Conservation (phyloP, 768 basidiomycete species). For the Polyporus arcularius region DNA sequence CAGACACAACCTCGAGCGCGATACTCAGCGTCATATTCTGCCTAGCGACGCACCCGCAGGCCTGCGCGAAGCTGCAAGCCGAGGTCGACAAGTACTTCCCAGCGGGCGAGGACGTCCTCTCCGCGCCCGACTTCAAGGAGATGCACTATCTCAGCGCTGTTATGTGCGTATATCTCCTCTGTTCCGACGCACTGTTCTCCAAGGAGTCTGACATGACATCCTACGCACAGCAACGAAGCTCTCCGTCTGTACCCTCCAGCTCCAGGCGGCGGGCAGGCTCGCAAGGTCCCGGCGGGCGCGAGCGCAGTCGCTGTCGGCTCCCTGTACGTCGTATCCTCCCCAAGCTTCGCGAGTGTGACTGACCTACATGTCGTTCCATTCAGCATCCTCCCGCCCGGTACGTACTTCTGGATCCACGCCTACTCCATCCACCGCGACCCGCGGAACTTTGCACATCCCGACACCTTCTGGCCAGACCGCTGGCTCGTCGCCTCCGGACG, state of each 20-base stretch:
- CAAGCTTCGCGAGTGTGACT: too few species aligned
- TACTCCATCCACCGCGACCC: conserved; percentile 48
- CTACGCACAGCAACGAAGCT: neutral
- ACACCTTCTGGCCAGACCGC: conserved; percentile 45
- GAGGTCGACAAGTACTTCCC: conserved; percentile 31
- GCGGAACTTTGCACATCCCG: conserved; percentile 43
- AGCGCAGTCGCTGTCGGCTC: conserved; percentile 34
- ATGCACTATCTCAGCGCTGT: conserved; percentile 38
- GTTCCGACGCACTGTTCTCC: neutral
- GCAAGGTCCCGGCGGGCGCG: neutral
- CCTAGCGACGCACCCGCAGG: conserved; percentile 22
- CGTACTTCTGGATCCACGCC: conserved; percentile 33
- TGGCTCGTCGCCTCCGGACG: conserved; percentile 33
- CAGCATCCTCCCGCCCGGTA: conserved; percentile 38
- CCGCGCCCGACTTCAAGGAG: conserved; percentile 15
- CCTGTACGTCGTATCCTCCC: conserved; percentile 23
- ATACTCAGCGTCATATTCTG: conserved; percentile 27
- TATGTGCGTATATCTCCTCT: conserved; percentile 25
- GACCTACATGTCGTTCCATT: too few species aligned
- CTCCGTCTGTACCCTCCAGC: neutral
- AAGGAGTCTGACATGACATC: neutral
- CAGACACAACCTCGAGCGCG: conserved; percentile 30
- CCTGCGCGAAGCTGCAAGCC: conserved; percentile 20
- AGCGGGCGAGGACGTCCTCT: conserved; percentile 19
- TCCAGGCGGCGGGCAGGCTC: neutral